These are phyloP conservation scores for Globisporangium barbulae DNA, from an alignment of 352 stramenopile species.

Conservation along the genomic window DNA sequence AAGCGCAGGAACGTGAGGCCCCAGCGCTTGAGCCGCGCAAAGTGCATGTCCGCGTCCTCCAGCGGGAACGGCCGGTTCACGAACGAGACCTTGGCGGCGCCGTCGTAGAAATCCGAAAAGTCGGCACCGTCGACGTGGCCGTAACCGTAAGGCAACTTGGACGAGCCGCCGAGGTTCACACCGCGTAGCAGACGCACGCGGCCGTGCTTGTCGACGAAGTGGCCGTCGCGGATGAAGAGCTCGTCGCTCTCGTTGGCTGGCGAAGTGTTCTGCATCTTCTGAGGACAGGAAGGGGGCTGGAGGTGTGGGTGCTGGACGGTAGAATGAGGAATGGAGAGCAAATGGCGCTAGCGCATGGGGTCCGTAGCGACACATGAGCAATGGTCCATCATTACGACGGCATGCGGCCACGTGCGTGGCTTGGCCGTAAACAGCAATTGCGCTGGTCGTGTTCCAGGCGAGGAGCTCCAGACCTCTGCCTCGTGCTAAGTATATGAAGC, in stretches of 20 bases:
- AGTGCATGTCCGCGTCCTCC: conserved; percentile 75
- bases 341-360: neutral
- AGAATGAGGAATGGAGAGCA: neutral
- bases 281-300: neutral
- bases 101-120: conserved; percentile 49
- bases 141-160: conserved; percentile 77
- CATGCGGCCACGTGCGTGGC: neutral
- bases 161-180: conserved; percentile 87
- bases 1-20: conserved; percentile 83
- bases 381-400: neutral
- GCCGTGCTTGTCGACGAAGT: conserved; percentile 80
- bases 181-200: conserved; percentile 75
- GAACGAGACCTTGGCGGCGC: conserved; percentile 54
- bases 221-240: conserved; percentile 48
- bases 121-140: conserved; percentile 36
- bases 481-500: neutral
- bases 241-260: conserved; percentile 8
- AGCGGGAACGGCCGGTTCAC: conserved; percentile 86
- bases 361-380: neutral
- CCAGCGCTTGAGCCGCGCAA: conserved; percentile 74
- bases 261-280: conserved; percentile 3
- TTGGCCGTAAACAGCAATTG: conserved; percentile 9
- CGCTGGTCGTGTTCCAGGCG: conserved; percentile 3
- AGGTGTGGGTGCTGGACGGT: neutral
- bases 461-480: neutral